Evolutionary conservation across 2,329 filamentous ascomycete genomes (phyloP).

Genomic region (Paramyrothecium roridum): DNA sequence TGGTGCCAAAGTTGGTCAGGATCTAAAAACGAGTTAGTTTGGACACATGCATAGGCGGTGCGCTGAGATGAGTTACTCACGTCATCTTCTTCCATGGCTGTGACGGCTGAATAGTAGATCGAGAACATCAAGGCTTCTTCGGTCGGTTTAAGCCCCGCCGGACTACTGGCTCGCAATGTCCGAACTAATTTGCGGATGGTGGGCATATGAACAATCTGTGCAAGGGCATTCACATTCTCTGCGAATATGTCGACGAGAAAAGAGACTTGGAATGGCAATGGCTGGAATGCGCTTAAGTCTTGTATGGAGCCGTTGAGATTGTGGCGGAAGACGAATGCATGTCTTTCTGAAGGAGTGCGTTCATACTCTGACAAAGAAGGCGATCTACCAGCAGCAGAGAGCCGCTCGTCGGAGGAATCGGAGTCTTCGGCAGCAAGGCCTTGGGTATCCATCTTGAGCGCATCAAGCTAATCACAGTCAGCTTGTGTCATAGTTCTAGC

Average conservation of each 20-base stretch:
- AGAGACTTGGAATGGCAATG: constrained; percentile 52
- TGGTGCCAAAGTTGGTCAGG: constrained; percentile 42
- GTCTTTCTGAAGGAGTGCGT: constrained; percentile 39
- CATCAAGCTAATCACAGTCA: constrained; percentile 32
- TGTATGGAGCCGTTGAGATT: constrained; percentile 27
- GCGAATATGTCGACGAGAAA: constrained; percentile 48
- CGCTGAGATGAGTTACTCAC: constrained; percentile 26
- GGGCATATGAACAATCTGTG: constrained; percentile 43
- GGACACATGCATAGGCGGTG: neutral
- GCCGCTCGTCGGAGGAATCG: constrained; percentile 36
- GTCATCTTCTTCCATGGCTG: constrained; percentile 56
- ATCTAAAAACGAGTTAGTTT: constrained; percentile 29
- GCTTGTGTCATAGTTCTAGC: no score
- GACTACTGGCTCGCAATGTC: constrained; percentile 20
- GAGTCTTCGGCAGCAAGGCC: constrained; percentile 27
- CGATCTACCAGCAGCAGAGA: constrained; percentile 20
- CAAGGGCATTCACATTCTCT: constrained; percentile 46
- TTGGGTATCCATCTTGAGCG: constrained; percentile 36
- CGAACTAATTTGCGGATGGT: constrained; percentile 27
- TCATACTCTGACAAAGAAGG: constrained; percentile 35
- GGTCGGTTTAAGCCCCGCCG: constrained; percentile 30
- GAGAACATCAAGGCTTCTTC: constrained; percentile 54
- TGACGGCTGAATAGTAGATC: constrained; percentile 54
- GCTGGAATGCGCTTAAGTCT: constrained; percentile 39
- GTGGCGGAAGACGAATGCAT: constrained; percentile 50